Percentiles rank a stretch among this genome's conserved stretches.
Evolutionary conservation across 2,329 filamentous ascomycete species (phyloP).

Genomic region (Pseudocercospora ulei): DNA sequence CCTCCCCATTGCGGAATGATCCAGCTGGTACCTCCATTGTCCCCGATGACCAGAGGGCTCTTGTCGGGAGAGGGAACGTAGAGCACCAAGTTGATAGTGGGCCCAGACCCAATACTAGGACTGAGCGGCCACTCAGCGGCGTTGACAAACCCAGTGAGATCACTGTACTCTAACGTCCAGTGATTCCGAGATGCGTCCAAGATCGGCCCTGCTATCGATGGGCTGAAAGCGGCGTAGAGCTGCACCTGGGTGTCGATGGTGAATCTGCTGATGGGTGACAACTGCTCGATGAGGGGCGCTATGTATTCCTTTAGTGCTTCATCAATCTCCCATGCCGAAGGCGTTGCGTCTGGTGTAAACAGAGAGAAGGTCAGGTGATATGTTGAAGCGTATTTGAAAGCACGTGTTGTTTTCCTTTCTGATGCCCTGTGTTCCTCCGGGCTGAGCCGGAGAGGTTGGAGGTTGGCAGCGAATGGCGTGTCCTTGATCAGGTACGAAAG

Average conservation of each 20-base stretch:
- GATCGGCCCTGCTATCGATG: slow-evolving; percentile 50
- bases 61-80: slow-evolving; percentile 67
- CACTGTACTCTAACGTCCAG: slow-evolving; percentile 67
- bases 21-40: slow-evolving; percentile 64
- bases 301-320: slow-evolving; percentile 70
- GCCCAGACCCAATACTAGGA: slow-evolving; percentile 83
- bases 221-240: slow-evolving; percentile 66
- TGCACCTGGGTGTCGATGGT: slow-evolving; percentile 95
- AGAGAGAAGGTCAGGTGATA: slow-evolving; percentile 95
- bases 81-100: slow-evolving; percentile 91
- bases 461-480: slow-evolving; percentile 25
- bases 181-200: slow-evolving; percentile 48
- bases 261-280: slow-evolving; percentile 82
- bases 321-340: slow-evolving; percentile 88
- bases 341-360: slow-evolving; percentile 67
- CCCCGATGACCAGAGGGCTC: slow-evolving; percentile 51
- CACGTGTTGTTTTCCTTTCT: slow-evolving; percentile 62
- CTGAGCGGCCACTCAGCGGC: slow-evolving; percentile 95
- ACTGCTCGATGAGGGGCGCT: slow-evolving; percentile 65
- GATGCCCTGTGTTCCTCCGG: slow-evolving; percentile 40
- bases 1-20: slow-evolving; percentile 93
- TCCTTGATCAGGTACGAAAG: slow-evolving; percentile 42
- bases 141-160: slow-evolving; percentile 90
- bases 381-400: slow-evolving; percentile 81
- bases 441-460: slow-evolving; percentile 30